phyloP scores from a whole-genome alignment of 768 basidiomycete genomes.

The Russula brevipes region DNA sequence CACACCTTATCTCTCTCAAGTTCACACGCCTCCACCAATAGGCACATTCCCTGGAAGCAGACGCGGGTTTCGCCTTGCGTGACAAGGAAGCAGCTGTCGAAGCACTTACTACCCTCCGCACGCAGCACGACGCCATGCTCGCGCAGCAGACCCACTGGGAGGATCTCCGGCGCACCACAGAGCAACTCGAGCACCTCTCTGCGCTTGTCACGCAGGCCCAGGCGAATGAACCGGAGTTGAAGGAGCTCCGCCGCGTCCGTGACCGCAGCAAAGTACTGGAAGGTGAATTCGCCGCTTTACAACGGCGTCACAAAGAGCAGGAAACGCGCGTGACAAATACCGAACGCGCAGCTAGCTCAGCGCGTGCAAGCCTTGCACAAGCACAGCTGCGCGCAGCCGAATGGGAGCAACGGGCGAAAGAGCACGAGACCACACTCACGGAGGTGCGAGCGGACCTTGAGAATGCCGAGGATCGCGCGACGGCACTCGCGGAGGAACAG shows the following conservation, averaged over 20 bases:
- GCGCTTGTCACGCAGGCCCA: conserved; percentile 46
- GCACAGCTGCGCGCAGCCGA: conserved; percentile 75
- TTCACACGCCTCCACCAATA: conserved; percentile 30
- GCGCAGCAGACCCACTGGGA: conserved; percentile 75
- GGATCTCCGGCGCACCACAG: conserved; percentile 60
- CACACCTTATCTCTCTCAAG: conserved; percentile 12
- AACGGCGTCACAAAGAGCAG: conserved; percentile 69
- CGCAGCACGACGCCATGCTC: conserved; percentile 53
- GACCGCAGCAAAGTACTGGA: conserved; percentile 58
- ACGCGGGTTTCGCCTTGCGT: conserved; percentile 49
- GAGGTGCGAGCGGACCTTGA: conserved; percentile 56
- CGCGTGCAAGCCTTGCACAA: conserved; percentile 60
- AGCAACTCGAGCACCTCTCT: conserved; percentile 67
- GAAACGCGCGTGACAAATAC: conserved; percentile 56
- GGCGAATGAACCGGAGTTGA: conserved; percentile 64
- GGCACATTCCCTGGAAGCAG: conserved; percentile 58
- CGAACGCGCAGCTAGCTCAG: conserved; percentile 53
- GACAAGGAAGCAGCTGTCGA: conserved; percentile 58
- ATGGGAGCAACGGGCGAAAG: conserved; percentile 75
- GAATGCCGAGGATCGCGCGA: conserved; percentile 56
- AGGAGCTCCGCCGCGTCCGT: conserved; percentile 59
- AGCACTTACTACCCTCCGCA: conserved; percentile 48
- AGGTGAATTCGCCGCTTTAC: conserved; percentile 57
- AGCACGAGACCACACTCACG: conserved; percentile 61
- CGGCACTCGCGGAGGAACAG: conserved; percentile 67